These are phyloP conservation scores for Sporothrix humicola DNA, from an alignment of 2,329 filamentous ascomycete genomes.

Conservation along the genomic window DNA sequence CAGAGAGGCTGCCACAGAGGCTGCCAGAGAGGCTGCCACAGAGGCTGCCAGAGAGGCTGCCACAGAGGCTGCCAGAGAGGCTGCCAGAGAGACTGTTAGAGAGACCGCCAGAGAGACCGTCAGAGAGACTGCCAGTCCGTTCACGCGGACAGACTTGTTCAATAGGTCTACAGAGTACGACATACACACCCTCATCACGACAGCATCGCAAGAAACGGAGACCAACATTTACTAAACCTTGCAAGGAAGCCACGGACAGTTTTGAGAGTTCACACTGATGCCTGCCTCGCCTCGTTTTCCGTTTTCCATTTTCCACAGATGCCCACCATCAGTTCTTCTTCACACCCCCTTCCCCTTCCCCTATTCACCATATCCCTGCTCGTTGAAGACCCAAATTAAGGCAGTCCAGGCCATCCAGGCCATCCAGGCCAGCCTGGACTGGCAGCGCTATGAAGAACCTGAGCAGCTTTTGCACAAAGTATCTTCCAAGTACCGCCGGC, in stretches of 20 bases:
- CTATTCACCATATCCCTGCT: background rate
- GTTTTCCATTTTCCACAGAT: no score
- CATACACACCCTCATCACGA: background rate
- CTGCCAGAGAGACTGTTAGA: no score
- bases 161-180: no score
- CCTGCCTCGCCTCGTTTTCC: background rate
- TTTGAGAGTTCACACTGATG: background rate
- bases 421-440: slow-evolving; percentile 6
- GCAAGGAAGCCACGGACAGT: background rate
- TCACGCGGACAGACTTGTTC: no score
- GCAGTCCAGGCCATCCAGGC: background rate
- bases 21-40: no score
- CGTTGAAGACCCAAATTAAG: background rate
- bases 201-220: background rate
- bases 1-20: background rate
- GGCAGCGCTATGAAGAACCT: background rate
- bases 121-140: no score
- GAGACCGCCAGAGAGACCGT: no score
- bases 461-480: background rate
- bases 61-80: no score
- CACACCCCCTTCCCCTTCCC: background rate
- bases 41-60: no score
- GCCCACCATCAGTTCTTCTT: no score
- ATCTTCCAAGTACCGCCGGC: background rate
- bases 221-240: background rate